These are phyloP conservation scores for Microbotryomycetes sp. DNA, from an alignment of 1,284 basidiomycete genomes.

Conservation along the genomic window DNA sequence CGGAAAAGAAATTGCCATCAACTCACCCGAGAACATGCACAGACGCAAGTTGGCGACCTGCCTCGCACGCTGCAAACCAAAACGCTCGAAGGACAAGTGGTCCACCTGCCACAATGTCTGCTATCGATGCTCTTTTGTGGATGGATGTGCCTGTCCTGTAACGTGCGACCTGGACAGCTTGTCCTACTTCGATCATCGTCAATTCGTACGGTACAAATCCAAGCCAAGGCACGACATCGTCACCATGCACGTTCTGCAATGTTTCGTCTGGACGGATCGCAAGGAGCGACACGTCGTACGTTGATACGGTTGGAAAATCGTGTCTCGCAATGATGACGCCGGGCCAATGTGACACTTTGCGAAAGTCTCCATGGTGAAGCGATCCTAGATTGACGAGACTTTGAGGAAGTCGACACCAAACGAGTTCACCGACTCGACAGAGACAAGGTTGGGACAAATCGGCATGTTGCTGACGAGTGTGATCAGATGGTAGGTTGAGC, in stretches of 20 bases:
- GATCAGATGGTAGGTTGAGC: neutral
- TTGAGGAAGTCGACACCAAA: slow-evolving; percentile 13
- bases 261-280: slow-evolving; percentile 7
- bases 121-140: neutral
- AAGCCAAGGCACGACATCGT: slow-evolving; percentile 23
- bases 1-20: neutral
- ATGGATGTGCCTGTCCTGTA: neutral
- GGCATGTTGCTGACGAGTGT: neutral
- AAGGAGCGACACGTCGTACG: slow-evolving; percentile 16
- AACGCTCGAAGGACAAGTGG: neutral
- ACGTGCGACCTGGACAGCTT: neutral
- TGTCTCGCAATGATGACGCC: slow-evolving; percentile 16
- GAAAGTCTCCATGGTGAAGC: neutral
- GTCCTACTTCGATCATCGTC: neutral
- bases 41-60: neutral
- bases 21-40: neutral
- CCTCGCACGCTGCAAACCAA: neutral
- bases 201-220: slow-evolving; percentile 14
- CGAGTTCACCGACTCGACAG: slow-evolving; percentile 21
- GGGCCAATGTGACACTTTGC: slow-evolving; percentile 20
- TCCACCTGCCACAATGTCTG: neutral
- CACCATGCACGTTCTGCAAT: slow-evolving; percentile 8
- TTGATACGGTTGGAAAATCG: neutral
- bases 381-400: too few species aligned
- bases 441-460: neutral